Evolutionary conservation across 495 filamentous ascomycete species (phyloP).

Genomic region (Podospora pseudopauciseta): DNA sequence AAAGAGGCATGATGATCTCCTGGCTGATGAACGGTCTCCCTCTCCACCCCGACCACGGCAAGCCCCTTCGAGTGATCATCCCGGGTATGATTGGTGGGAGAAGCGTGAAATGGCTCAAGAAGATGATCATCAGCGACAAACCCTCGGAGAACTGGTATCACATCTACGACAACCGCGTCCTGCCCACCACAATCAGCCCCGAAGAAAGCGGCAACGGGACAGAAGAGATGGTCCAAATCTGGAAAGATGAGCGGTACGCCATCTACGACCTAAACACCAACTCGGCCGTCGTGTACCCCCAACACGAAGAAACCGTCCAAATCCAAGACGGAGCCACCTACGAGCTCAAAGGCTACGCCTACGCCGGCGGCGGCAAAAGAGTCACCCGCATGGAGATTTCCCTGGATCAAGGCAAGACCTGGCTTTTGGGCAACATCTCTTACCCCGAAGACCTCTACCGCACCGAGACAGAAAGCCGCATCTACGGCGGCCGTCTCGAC

Average conservation of each 20-base stretch:
- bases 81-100: constrained; percentile 92
- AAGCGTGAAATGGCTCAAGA: constrained; percentile 94
- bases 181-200: constrained; percentile 84
- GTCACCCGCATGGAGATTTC: constrained; percentile 82
- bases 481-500: constrained; percentile 78
- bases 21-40: constrained; percentile 90
- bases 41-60: constrained; percentile 83
- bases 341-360: constrained; percentile 77
- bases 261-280: constrained; percentile 94
- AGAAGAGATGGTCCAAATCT: constrained; percentile 64
- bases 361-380: constrained; percentile 82
- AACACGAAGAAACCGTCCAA: constrained; percentile 67
- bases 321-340: constrained; percentile 49
- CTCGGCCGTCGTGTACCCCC: constrained; percentile 75
- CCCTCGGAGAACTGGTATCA: constrained; percentile 98
- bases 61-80: constrained; percentile 78
- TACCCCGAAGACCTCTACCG: constrained; percentile 89
- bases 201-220: constrained; percentile 60
- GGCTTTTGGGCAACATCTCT: constrained; percentile 74
- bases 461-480: constrained; percentile 53
- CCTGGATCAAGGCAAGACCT: constrained; percentile 77
- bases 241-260: constrained; percentile 89
- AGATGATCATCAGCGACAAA: constrained; percentile 67
- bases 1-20: constrained; percentile 83
- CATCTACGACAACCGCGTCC: constrained; percentile 87